Conservation (phyloP, 2,329 filamentous ascomycete genomes). For the Hymenoscyphus occultus region DNA sequence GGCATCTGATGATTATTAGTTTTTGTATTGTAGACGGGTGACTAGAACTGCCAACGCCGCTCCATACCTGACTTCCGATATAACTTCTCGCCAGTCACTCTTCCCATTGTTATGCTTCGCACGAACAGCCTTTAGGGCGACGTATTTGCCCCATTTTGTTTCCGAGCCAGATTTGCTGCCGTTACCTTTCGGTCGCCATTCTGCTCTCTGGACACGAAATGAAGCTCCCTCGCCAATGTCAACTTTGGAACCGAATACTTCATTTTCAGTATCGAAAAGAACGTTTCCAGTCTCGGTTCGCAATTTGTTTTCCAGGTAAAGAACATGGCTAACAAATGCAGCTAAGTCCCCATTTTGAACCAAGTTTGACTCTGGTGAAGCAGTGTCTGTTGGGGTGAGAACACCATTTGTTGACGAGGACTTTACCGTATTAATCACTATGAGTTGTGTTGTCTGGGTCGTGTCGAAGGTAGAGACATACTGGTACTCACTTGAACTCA, state of each 20-base stretch:
- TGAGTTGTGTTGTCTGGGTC: background rate
- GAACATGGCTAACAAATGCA: background rate
- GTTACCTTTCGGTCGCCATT: background rate
- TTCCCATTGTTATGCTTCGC: background rate
- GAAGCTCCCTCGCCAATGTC: background rate
- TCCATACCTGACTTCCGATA: slow-evolving; percentile 2
- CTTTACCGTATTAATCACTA: background rate
- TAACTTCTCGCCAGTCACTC: background rate
- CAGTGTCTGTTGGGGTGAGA: background rate
- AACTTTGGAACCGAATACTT: background rate
- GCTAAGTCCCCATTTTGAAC: background rate
- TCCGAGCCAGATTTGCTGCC: background rate
- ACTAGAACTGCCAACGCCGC: background rate
- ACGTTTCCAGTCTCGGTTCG: background rate
- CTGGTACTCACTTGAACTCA: background rate
- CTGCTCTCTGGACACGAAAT: background rate
- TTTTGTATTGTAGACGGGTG: no score
- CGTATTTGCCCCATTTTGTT: background rate
- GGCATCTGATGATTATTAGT: background rate
- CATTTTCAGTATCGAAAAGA: background rate
- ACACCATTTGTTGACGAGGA: background rate
- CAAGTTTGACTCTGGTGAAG: background rate
- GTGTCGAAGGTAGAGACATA: background rate
- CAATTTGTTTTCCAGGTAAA: background rate
- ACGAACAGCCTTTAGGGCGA: background rate